A percentile compares a stretch with the other conserved stretches of the same genome.
Conservation (phyloP, 2,329 filamentous ascomycete species). For the Tolypocladium nubicola region DNA sequence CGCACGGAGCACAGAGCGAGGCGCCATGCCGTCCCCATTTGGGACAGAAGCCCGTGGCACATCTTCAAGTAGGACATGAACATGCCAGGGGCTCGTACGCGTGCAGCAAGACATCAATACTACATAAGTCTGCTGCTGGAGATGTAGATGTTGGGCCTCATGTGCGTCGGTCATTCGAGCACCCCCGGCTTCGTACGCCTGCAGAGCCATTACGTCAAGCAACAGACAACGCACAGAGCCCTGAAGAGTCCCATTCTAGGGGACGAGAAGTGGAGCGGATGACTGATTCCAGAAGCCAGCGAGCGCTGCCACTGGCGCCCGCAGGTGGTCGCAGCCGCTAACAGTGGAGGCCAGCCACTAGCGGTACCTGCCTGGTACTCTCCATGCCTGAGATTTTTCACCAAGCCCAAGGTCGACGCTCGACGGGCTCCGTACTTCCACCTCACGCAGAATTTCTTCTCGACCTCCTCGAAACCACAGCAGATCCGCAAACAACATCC, state of each 20-base stretch:
- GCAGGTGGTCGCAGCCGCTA: background rate
- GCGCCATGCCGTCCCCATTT: too few relatives aligned
- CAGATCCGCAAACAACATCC: background rate
- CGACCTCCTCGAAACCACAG: background rate
- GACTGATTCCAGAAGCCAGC: background rate
- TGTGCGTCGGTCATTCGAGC: background rate
- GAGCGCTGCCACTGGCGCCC: background rate
- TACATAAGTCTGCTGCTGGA: too few relatives aligned
- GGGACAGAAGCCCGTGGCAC: too few relatives aligned
- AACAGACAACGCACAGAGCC: background rate
- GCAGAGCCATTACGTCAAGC: background rate
- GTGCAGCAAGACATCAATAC: background rate
- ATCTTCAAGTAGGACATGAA: background rate
- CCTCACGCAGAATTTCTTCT: conserved; percentile 4
- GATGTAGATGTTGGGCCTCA: background rate
- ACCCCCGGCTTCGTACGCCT: background rate
- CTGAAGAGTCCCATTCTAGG: background rate
- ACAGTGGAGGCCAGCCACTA: background rate
- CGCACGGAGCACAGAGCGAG: too few relatives aligned
- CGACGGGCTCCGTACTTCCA: background rate
- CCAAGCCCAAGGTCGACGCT: background rate
- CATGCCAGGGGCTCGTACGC: background rate
- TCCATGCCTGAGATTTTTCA: conserved; percentile 3
- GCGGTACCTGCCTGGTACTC: background rate
- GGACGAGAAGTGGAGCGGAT: background rate